Evolutionary conservation across 1,284 basidiomycete genomes (phyloP).

Genomic region (Neonothopanus nambi): DNA sequence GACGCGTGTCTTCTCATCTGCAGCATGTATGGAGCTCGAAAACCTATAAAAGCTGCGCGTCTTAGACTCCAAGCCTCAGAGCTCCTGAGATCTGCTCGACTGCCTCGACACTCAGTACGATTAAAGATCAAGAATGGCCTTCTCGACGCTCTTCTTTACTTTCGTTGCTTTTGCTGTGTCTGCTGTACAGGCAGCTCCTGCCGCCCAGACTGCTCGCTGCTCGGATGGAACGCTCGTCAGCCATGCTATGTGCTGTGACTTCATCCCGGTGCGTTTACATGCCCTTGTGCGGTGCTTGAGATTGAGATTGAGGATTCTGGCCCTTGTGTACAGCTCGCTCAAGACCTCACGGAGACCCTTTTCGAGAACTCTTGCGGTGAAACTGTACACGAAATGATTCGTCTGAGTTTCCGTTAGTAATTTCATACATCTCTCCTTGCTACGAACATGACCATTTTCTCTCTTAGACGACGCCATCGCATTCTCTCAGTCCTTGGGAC

Average conservation of each 20-base stretch:
- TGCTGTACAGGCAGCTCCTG: neutral
- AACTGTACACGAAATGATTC: slow-evolving; percentile 15
- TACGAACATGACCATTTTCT: neutral
- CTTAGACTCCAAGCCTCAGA: no score
- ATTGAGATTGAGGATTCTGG: neutral
- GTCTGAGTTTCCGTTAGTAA: slow-evolving; percentile 14
- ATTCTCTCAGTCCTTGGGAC: slow-evolving; percentile 6
- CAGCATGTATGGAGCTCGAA: no score
- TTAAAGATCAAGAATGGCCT: no score
- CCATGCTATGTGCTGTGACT: no score
- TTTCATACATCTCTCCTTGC: neutral
- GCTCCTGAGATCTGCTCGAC: no score
- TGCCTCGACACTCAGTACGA: no score
- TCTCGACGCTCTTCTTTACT: neutral
- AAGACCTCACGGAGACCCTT: slow-evolving; percentile 1
- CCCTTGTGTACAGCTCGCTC: slow-evolving; percentile 1
- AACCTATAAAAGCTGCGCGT: no score
- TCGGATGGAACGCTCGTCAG: slow-evolving; percentile 1
- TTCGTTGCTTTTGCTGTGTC: neutral
- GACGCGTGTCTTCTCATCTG: no score
- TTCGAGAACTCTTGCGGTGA: slow-evolving; percentile 8
- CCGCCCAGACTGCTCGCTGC: neutral
- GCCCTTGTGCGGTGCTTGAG: no score
- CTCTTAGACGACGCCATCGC: slow-evolving; percentile 8
- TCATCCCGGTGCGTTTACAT: slow-evolving; percentile 2